Evolutionary conservation across 2,329 filamentous ascomycete genomes (phyloP).

Genomic region (Fusarium sacchari): DNA sequence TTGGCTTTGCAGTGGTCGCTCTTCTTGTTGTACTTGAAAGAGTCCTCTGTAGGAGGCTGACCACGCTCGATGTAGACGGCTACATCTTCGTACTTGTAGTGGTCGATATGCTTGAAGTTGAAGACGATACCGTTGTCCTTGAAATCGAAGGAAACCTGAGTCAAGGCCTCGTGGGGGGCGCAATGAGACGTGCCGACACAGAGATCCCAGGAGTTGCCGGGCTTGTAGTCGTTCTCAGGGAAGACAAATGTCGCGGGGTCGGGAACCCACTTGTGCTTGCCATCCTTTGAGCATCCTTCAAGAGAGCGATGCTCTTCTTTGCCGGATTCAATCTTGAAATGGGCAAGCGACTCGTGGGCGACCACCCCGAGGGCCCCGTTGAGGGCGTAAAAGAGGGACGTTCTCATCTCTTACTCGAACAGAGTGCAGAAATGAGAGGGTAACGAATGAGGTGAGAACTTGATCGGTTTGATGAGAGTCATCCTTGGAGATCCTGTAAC

Average conservation of each 20-base stretch:
- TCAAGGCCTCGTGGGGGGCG: constrained; percentile 34
- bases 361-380: constrained; percentile 38
- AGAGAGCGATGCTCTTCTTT: constrained; percentile 21
- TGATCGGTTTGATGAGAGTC: constrained; percentile 21
- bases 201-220: constrained; percentile 40
- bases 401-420: constrained; percentile 35
- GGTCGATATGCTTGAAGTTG: constrained; percentile 37
- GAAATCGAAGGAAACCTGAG: constrained; percentile 42
- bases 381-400: constrained; percentile 39
- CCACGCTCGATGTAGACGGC: constrained; percentile 35
- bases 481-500: background rate
- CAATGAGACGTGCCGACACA: constrained; percentile 36
- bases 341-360: constrained; percentile 39
- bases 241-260: constrained; percentile 41
- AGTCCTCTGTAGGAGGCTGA: constrained; percentile 31
- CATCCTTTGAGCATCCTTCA: constrained; percentile 38
- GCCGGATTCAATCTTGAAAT: constrained; percentile 29
- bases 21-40: constrained; percentile 37
- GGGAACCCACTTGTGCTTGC: constrained; percentile 41
- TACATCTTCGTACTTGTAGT: constrained; percentile 45
- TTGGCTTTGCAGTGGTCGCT: constrained; percentile 38
- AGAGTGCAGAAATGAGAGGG: constrained; percentile 20
- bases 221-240: constrained; percentile 35
- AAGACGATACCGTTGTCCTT: constrained; percentile 41
- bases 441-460: constrained; percentile 33